Percentiles rank a stretch among this genome's conserved stretches.
Evolutionary conservation across 106 monocot species (phyloP).

Genomic region (Chionographis japonica): DNA sequence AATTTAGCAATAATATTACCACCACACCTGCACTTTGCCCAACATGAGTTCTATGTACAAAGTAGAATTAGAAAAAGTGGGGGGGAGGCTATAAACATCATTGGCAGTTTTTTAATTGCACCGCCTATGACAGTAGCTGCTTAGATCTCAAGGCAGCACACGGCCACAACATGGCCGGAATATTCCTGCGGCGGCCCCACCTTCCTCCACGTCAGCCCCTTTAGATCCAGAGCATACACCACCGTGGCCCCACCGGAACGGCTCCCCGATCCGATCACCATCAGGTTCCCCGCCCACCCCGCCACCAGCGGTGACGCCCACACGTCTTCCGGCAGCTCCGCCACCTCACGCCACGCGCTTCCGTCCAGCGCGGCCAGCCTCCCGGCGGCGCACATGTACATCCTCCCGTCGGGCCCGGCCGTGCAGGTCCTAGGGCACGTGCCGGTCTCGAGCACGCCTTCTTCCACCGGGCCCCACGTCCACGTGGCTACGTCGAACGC

Average conservation of each 20-base stretch:
- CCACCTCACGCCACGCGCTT: conserved; percentile 36
- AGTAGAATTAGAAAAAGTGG: too few relatives aligned
- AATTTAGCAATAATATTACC: too few relatives aligned
- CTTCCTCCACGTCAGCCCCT: neutral
- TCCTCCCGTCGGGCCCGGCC: conserved; percentile 28
- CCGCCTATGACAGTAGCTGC: too few relatives aligned
- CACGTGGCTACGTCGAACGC: neutral
- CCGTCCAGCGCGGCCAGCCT: conserved; percentile 26
- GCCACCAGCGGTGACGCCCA: too few relatives aligned
- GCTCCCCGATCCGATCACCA: conserved; percentile 28
- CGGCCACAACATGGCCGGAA: conserved; percentile 14
- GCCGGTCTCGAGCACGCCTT: conserved; percentile 19
- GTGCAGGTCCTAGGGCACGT: conserved; percentile 24
- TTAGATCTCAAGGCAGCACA: too few relatives aligned
- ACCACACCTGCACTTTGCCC: too few relatives aligned
- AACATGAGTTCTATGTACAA: too few relatives aligned
- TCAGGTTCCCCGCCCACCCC: conserved; percentile 3
- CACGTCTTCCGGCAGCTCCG: conserved; percentile 21
- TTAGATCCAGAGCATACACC: conserved; percentile 21
- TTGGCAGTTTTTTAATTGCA: too few relatives aligned
- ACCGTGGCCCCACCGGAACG: conserved; percentile 20
- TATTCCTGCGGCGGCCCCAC: neutral
- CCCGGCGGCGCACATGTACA: conserved; percentile 25
- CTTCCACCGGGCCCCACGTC: conserved; percentile 29
- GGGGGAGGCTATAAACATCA: too few relatives aligned